These are phyloP conservation scores for Cicer pinnatifidum DNA, from an alignment of 306 rosid genomes.

Conservation along the genomic window DNA sequence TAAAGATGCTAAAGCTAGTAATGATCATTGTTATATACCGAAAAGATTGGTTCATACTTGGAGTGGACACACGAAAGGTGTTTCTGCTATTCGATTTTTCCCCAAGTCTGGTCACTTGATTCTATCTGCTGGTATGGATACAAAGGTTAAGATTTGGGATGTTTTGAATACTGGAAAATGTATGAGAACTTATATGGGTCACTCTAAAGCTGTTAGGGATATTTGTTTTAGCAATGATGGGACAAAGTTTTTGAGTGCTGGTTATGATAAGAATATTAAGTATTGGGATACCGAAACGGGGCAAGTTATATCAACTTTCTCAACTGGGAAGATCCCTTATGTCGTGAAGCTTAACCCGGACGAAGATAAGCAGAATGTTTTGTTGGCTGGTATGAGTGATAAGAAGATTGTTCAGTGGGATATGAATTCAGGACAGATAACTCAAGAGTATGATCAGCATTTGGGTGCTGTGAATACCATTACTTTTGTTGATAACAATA, in stretches of 20 bases:
- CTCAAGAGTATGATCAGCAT: slow-evolving; percentile 99
- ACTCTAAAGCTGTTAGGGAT: slow-evolving; percentile 85
- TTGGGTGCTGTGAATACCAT: slow-evolving; percentile 97
- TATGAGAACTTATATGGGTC: slow-evolving; percentile 98
- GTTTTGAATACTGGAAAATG: slow-evolving; percentile 93
- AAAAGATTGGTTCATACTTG: slow-evolving; percentile 97
- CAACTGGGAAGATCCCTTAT: slow-evolving; percentile 92
- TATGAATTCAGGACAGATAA: slow-evolving; percentile 88
- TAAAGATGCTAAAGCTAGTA: slow-evolving; percentile 85
- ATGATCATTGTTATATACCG: slow-evolving; percentile 93
- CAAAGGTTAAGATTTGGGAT: slow-evolving; percentile 98
- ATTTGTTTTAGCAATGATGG: slow-evolving; percentile 93
- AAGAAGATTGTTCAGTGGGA: slow-evolving; percentile 99
- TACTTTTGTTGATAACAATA: slow-evolving; percentile 93
- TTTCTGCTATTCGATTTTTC: slow-evolving; percentile 90
- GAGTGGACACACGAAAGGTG: slow-evolving; percentile 99
- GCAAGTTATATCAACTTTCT: slow-evolving; percentile 87
- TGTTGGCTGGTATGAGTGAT: slow-evolving; percentile 98
- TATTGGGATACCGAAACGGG: slow-evolving; percentile 99
- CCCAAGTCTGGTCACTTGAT: slow-evolving; percentile 89
- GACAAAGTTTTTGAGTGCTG: slow-evolving; percentile 81
- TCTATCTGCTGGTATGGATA: slow-evolving; percentile 89
- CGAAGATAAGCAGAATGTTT: slow-evolving; percentile 90
- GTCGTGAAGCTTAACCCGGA: slow-evolving; percentile 95
- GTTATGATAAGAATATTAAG: slow-evolving; percentile 95